Evolutionary conservation across 768 basidiomycete genomes (phyloP), one percentile per base, ranked within the genome.

Genomic region (Mycena olivaceomarginata): DNA sequence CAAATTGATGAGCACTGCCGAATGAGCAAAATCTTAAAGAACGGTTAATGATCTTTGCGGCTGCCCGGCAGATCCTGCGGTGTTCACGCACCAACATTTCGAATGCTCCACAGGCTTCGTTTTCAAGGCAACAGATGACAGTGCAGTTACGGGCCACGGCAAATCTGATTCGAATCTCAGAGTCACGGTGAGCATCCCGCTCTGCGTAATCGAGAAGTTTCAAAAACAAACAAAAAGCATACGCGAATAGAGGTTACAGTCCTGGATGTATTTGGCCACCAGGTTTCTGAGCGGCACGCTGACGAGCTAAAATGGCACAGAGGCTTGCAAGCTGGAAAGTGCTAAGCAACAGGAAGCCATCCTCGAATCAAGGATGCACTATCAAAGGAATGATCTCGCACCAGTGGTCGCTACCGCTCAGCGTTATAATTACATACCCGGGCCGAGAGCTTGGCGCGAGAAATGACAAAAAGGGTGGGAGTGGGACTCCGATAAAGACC

Each of bases 321-420:
- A 66, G 65, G 67, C 67, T 56, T 67, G 48, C 57, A 59, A 59
- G 57, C 25, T 59, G 57, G 57, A 31, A 67, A 67, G 67, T 67
- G 48, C 51, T 53, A 40, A 67, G 67, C 67, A 67, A 67, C 46
- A 67, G 10, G 48, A 67, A 67, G 48, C 37, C 51, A 67, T 67
- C 67, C 46, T 53, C 37, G 67, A 67, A 67, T 53, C 67, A 67
- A 67, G 16, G 66, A 67, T 53, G 66, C 8, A 67, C 67, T 67
- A 51, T 20, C 67, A 56, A 59, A 59, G 57, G 12, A 59, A 59
- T 59, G 57, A 59, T 59, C 57, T 25, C 57, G 57, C 25, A 37
- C 57, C 57, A 59, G 12, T 56, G 53, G 53, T 31, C 57, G 12
- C 53, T 59, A 59, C 12, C 31, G 57, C 25, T 59, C 53, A 31